Evolutionary conservation across 441 rosid genomes (phyloP).

Genomic region (Hypseocharis bilobata): DNA sequence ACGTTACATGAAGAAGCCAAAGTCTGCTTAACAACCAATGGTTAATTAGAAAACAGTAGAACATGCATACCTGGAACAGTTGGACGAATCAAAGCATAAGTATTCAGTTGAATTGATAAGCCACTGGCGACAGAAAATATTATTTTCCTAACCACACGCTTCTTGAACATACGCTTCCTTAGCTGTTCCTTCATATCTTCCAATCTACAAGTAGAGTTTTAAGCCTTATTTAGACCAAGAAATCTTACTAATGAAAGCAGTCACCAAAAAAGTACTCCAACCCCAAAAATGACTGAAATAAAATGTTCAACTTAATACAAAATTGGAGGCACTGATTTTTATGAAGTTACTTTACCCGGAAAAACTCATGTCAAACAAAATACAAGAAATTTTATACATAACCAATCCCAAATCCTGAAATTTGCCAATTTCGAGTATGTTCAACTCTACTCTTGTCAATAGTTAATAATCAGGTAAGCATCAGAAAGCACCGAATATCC

Average conservation of each 20-base stretch:
- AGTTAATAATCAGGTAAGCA: background rate
- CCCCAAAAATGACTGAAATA: background rate
- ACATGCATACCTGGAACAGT: constrained; percentile 49
- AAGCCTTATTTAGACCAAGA: constrained; percentile 1
- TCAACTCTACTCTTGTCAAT: background rate
- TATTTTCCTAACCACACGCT: constrained; percentile 61
- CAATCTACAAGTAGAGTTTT: constrained; percentile 42
- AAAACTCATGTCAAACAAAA: background rate
- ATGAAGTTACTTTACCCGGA: background rate
- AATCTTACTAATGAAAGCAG: background rate
- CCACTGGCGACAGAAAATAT: constrained; percentile 46
- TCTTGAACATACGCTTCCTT: constrained; percentile 68
- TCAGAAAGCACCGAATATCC: background rate
- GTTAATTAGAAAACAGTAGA: constrained; percentile 2
- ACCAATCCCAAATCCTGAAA: background rate
- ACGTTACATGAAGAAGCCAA: constrained; percentile 12
- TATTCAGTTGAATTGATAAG: constrained; percentile 63
- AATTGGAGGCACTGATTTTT: background rate
- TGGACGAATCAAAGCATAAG: constrained; percentile 79
- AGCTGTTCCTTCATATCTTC: constrained; percentile 83
- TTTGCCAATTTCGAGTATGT: background rate
- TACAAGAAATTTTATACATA: background rate
- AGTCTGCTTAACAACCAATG: constrained; percentile 4
- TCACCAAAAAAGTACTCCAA: background rate
- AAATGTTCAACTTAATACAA: background rate